These are phyloP conservation scores for Cyberlindnera nakhonratchasimensis DNA, from an alignment of 805 yeast genomes.

Conservation along the genomic window DNA sequence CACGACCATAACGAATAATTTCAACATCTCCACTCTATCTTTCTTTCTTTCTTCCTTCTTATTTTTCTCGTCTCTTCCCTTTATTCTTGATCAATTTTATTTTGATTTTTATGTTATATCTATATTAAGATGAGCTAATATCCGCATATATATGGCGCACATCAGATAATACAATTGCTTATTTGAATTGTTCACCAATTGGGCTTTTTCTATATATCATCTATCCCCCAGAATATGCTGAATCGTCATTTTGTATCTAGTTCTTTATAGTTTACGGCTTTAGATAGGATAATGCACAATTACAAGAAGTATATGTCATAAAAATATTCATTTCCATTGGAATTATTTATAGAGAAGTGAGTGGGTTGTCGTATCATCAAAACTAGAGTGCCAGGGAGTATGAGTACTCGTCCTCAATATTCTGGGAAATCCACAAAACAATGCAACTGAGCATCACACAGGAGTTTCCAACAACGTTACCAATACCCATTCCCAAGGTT, in stretches of 20 bases:
- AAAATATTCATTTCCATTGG: background rate
- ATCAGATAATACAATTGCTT: background rate
- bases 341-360: background rate
- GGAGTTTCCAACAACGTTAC: constrained; percentile 77
- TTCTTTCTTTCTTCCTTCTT: background rate
- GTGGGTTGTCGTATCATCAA: background rate
- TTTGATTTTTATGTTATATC: too few relatives aligned
- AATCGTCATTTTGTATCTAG: background rate
- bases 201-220: too few relatives aligned
- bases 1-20: background rate
- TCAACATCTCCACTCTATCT: background rate
- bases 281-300: too few relatives aligned
- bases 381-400: constrained; percentile 75
- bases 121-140: too few relatives aligned
- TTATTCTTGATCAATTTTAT: background rate
- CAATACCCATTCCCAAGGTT: constrained; percentile 90
- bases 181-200: background rate
- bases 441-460: constrained; percentile 86
- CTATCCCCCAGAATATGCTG: too few relatives aligned
- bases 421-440: constrained; percentile 89
- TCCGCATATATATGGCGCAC: too few relatives aligned
- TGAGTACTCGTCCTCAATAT: constrained; percentile 93
- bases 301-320: background rate
- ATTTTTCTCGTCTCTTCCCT: background rate
- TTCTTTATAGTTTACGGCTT: too few relatives aligned